These are phyloP conservation scores for Nemania abortiva DNA, from an alignment of 2,329 filamentous ascomycete genomes.

Conservation along the genomic window DNA sequence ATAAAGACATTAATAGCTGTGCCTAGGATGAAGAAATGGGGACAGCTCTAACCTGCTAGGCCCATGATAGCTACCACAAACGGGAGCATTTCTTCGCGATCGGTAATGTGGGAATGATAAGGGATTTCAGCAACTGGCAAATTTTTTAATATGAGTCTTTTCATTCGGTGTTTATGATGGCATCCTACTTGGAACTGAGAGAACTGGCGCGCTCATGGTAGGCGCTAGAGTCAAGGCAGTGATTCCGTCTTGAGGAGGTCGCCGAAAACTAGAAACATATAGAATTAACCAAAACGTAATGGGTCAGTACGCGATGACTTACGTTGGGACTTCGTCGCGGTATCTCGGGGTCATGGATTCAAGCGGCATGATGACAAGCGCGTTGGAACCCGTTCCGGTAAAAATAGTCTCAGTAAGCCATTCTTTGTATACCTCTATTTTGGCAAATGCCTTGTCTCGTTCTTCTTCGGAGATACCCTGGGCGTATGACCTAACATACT, in stretches of 20 bases:
- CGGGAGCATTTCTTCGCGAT: constrained; percentile 4
- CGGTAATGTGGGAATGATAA: neutral
- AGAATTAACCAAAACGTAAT: neutral
- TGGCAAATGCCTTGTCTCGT: neutral
- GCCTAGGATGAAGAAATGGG: neutral
- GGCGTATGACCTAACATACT: neutral
- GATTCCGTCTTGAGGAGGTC: neutral
- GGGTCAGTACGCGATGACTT: neutral
- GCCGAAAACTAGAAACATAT: neutral
- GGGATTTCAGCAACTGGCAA: neutral
- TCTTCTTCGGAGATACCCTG: neutral
- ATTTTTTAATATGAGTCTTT: neutral
- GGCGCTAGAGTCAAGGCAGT: neutral
- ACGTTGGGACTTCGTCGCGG: neutral
- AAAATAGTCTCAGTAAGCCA: neutral
- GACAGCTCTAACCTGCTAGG: neutral
- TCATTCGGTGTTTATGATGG: neutral
- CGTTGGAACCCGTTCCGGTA: neutral
- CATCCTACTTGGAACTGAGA: neutral
- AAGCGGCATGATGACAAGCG: constrained; percentile 4
- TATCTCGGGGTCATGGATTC: neutral
- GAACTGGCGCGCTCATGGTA: neutral
- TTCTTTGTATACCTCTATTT: neutral
- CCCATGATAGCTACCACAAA: neutral
- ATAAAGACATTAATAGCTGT: neutral